phyloP scores from a whole-genome alignment of 768 basidiomycete species.

The Hygrocybe coccinea region DNA sequence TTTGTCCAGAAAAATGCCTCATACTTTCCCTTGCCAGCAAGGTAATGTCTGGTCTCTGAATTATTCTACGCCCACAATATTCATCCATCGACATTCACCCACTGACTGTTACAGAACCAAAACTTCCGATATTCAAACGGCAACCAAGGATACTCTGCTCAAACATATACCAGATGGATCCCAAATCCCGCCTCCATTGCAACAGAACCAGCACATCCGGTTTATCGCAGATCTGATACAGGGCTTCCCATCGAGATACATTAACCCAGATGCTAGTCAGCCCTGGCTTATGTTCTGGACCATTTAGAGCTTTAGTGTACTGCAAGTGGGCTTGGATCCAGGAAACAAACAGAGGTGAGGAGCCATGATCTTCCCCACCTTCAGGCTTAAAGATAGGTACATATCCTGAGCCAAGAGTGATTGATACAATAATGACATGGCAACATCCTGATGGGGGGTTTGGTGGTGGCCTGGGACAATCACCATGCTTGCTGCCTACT shows the following conservation, averaged over 20 bases:
- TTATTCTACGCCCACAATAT: background rate
- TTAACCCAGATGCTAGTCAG: constrained; percentile 86
- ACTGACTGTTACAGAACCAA: constrained; percentile 57
- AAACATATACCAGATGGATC: constrained; percentile 42
- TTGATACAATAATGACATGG: constrained; percentile 74
- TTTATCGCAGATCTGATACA: constrained; percentile 71
- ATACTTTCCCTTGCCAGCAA: too few species aligned
- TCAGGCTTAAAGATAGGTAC: background rate
- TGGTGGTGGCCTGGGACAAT: constrained; percentile 85
- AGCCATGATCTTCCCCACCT: background rate
- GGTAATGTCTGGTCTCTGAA: too few species aligned
- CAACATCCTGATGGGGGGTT: constrained; percentile 90
- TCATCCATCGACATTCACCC: constrained; percentile 32
- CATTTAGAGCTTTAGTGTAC: constrained; percentile 71
- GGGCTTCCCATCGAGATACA: constrained; percentile 75
- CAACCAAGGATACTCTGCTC: constrained; percentile 60
- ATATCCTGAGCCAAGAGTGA: constrained; percentile 44
- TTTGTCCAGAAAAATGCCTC: too few species aligned
- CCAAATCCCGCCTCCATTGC: constrained; percentile 36
- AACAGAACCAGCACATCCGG: constrained; percentile 65
- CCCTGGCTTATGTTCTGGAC: constrained; percentile 97
- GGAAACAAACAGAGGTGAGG: constrained; percentile 69
- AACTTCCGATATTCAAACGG: constrained; percentile 57
- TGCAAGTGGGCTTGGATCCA: constrained; percentile 77
- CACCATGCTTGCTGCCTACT: constrained; percentile 81